Conservation (phyloP, 1,284 basidiomycete species). For the Ceratobasidium sp. region DNA sequence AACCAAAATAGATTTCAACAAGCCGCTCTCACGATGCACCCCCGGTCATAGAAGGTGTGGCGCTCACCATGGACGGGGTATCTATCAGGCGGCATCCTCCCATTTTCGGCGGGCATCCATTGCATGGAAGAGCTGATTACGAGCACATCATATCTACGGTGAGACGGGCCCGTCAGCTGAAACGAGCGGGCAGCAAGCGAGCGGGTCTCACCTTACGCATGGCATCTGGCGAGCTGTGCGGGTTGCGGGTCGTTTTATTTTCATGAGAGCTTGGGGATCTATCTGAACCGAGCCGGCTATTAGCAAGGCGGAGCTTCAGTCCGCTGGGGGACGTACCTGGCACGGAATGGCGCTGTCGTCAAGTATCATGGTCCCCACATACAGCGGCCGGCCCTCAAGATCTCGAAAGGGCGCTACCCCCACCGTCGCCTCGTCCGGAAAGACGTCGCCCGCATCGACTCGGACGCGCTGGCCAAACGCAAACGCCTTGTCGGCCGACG, state of each 20-base stretch:
- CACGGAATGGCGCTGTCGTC: slow-evolving; percentile 27
- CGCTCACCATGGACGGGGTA: slow-evolving; percentile 30
- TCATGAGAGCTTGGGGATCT: slow-evolving; percentile 5
- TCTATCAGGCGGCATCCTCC: slow-evolving; percentile 7
- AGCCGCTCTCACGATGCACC: background rate
- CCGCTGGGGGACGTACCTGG: slow-evolving; percentile 17
- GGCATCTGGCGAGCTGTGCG: slow-evolving; percentile 12
- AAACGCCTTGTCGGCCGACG: slow-evolving; percentile 1
- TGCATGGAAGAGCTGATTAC: slow-evolving; percentile 40
- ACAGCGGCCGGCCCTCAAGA: slow-evolving; percentile 18
- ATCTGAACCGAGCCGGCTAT: slow-evolving; percentile 12
- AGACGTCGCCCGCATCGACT: background rate
- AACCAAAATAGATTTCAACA: background rate
- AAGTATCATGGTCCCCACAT: slow-evolving; percentile 27
- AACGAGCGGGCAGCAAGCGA: background rate
- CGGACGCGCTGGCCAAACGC: slow-evolving; percentile 25
- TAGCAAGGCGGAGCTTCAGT: background rate
- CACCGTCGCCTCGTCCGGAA: slow-evolving; percentile 34
- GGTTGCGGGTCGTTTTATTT: slow-evolving; percentile 12
- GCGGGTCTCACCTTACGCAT: slow-evolving; percentile 15
- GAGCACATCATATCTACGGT: slow-evolving; percentile 27
- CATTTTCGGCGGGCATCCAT: slow-evolving; percentile 20
- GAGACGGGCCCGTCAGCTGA: slow-evolving; percentile 8
- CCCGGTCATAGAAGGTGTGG: background rate
- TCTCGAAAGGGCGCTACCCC: slow-evolving; percentile 30